phyloP scores from a whole-genome alignment of 371 early-diverging fungal genomes.

The Mucor circinelloides region DNA sequence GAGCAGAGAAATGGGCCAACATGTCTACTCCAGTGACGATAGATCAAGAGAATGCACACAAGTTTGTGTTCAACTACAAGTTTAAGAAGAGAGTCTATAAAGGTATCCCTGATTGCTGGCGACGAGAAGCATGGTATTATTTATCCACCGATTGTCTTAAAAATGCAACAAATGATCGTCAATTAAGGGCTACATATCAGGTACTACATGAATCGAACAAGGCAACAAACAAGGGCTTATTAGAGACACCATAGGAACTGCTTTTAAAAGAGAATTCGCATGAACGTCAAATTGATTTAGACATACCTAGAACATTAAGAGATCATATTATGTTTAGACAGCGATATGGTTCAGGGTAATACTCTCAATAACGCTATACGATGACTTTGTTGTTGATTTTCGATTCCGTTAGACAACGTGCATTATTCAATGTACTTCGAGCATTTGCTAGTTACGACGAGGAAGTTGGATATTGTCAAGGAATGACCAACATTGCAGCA shows the following conservation, averaged over 20 bases:
- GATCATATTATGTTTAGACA: slow-evolving; percentile 69
- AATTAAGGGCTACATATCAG: slow-evolving; percentile 24
- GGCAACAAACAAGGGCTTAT: background rate
- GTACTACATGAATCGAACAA: slow-evolving; percentile 6
- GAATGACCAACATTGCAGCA: slow-evolving; percentile 90
- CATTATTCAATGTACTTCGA: slow-evolving; percentile 83
- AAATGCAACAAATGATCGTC: slow-evolving; percentile 14
- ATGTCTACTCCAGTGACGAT: slow-evolving; percentile 50
- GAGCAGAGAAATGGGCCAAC: slow-evolving; percentile 58
- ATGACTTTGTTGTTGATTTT: too few species aligned
- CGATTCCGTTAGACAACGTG: slow-evolving; percentile 46
- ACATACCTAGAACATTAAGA: slow-evolving; percentile 64
- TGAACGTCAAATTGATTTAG: slow-evolving; percentile 70
- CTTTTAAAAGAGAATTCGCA: slow-evolving; percentile 28
- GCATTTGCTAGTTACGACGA: slow-evolving; percentile 87
- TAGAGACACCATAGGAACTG: slow-evolving; percentile 8
- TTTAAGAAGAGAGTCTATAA: slow-evolving; percentile 60
- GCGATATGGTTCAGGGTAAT: slow-evolving; percentile 66
- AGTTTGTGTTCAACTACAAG: slow-evolving; percentile 45
- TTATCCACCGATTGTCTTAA: slow-evolving; percentile 24
- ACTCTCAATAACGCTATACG: background rate
- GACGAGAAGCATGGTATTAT: slow-evolving; percentile 59
- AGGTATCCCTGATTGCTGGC: slow-evolving; percentile 71
- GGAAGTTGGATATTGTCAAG: slow-evolving; percentile 95
- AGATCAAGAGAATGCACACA: slow-evolving; percentile 40